Conservation (phyloP, 177 flowering plant species). For the Vitis hybrid region DNA sequence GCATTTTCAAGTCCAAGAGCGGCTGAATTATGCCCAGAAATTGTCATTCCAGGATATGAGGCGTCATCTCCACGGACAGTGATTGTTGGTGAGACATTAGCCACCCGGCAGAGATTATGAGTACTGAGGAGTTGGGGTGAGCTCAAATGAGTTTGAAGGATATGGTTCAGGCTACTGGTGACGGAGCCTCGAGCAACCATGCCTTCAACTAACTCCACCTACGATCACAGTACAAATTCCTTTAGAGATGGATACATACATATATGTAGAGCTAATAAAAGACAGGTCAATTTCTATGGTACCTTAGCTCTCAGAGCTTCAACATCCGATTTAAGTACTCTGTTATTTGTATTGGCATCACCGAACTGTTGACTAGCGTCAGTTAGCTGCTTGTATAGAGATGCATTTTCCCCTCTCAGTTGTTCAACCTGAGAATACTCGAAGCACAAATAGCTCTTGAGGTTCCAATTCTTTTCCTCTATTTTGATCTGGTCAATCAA, state of each 20-base stretch:
- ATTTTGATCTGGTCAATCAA: too few species aligned
- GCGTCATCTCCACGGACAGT: slow-evolving; percentile 38
- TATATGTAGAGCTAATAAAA: too few species aligned
- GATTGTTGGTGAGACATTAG: slow-evolving; percentile 42
- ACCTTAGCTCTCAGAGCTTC: slow-evolving; percentile 87
- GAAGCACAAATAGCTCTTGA: neutral
- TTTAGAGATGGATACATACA: neutral
- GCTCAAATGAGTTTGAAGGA: slow-evolving; percentile 49
- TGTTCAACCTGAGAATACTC: slow-evolving; percentile 53
- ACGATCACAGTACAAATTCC: neutral
- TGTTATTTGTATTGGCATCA: slow-evolving; percentile 57
- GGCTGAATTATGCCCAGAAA: slow-evolving; percentile 24
- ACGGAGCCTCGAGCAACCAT: slow-evolving; percentile 64
- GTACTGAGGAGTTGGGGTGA: slow-evolving; percentile 28
- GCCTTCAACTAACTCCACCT: slow-evolving; percentile 83
- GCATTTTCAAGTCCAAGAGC: slow-evolving; percentile 26
- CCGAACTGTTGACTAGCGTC: slow-evolving; percentile 57
- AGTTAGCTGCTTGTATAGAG: slow-evolving; percentile 59
- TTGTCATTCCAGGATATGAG: slow-evolving; percentile 23
- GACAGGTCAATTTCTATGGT: neutral
- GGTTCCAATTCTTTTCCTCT: too few species aligned
- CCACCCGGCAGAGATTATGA: slow-evolving; percentile 18
- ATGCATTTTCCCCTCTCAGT: slow-evolving; percentile 52
- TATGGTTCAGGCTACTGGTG: slow-evolving; percentile 57
- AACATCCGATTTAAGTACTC: slow-evolving; percentile 77